phyloP scores from a whole-genome alignment of 306 rosid species.

The Prunus padus region DNA sequence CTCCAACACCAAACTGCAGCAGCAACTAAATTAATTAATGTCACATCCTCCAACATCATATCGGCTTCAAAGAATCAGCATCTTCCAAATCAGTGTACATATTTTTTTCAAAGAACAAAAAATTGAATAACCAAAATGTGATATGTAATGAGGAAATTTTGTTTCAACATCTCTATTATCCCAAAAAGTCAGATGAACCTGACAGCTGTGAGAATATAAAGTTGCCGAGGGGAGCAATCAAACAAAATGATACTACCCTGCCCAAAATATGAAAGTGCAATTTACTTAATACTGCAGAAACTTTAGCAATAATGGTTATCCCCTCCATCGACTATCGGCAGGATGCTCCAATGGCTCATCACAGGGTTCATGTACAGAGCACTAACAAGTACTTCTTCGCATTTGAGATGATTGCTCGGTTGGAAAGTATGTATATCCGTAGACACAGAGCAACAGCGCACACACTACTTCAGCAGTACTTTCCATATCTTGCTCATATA shows the following conservation, averaged over 20 bases:
- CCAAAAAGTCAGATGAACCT: constrained; percentile 19
- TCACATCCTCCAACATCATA: constrained; percentile 5
- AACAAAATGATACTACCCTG: constrained; percentile 5
- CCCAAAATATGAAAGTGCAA: constrained; percentile 5
- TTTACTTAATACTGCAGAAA: background rate
- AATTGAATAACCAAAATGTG: constrained; percentile 11
- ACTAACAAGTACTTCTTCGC: background rate
- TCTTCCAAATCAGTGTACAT: too few relatives aligned
- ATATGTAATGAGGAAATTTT: constrained; percentile 6
- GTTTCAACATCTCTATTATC: constrained; percentile 18
- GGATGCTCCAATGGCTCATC: constrained; percentile 25
- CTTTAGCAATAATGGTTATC: constrained; percentile 7
- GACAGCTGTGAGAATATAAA: constrained; percentile 10
- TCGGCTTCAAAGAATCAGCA: too few relatives aligned
- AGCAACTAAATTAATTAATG: background rate
- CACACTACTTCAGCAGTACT: constrained; percentile 64
- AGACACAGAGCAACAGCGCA: constrained; percentile 17
- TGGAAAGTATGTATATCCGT: constrained; percentile 15
- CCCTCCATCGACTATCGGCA: constrained; percentile 20
- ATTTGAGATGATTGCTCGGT: constrained; percentile 7
- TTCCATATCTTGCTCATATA: constrained; percentile 85
- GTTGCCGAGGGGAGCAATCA: constrained; percentile 9
- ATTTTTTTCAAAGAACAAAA: constrained; percentile 15
- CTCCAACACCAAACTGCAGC: constrained; percentile 10
- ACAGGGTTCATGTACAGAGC: constrained; percentile 19